Evolutionary conservation across 768 basidiomycete species (phyloP), one percentile per base, ranked within the genome.

Genomic region (Trametes elegans): DNA sequence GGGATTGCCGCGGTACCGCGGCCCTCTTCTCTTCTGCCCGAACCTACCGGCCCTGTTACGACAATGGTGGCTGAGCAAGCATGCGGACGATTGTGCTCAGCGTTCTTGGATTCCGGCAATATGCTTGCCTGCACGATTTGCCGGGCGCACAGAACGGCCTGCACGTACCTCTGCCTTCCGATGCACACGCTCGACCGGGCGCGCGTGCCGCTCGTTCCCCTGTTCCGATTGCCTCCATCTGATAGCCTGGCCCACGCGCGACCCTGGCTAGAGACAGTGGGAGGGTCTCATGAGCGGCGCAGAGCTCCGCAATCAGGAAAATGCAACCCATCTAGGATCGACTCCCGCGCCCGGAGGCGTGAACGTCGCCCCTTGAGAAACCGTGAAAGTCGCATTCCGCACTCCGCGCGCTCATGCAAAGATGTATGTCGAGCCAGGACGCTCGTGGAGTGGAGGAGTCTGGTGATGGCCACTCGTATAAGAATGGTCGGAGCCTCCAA

Each of bases 311-410:
- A 52, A 43, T 24, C n/a, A 43, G 50, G 31, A 36, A 29, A 8
- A 16, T 24, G 7, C 2, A 16, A 18, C 27, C 11, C 42, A 10
- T 6, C 26, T 18, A 27, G 29, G 48, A 7, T 38, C 10, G 24
- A n/a, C 45, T 23, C 18, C 29, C 27, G 27, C 16, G 26, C 23
- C 47, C 54, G 40, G 43, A 14, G 40, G 44, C 38, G 45, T 41
- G n/a, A 53, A 52, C 10, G 16, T 32, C 24, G 3, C 42, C 32
- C 49, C 21, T 26, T 21, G 13, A 31, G 18, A 31, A 14, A 23
- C 27, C 53, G 31, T 52, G 45, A 57, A 52, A 52, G 39, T 45
- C 49, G 49, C 9, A 8, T 28, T 29, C 49, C 39, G 56, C 48
- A 14, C 38, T 27, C 40, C 42, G 55, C 55, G 36, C 55, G 49